These are phyloP conservation scores for Cercospora canescens DNA, from an alignment of 2,329 filamentous ascomycete genomes.

Conservation along the genomic window DNA sequence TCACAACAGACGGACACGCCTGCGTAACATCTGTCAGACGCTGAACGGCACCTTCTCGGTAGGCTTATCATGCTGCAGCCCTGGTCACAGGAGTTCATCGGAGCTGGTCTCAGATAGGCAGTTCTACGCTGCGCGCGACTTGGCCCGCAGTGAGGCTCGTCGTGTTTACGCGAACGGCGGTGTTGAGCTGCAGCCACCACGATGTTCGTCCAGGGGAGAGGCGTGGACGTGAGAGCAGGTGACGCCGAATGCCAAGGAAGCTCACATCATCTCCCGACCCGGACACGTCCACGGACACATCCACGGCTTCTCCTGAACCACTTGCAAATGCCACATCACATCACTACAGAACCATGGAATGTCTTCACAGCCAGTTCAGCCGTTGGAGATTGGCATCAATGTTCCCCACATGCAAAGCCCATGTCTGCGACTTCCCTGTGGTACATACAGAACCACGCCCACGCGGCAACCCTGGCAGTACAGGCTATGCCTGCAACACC, in stretches of 20 bases:
- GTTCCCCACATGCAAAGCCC: not conserved
- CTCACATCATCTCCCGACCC: not conserved
- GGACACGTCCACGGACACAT: too few relatives aligned
- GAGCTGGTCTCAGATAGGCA: slow-evolving; percentile 2
- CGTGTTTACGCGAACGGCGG: not conserved
- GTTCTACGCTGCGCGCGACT: not conserved
- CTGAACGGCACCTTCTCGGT: slow-evolving; percentile 1
- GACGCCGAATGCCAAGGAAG: not conserved
- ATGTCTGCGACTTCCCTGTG: too few relatives aligned
- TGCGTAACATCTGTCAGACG: not conserved
- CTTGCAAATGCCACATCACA: not conserved
- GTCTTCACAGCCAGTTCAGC: not conserved
- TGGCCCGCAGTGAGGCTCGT: not conserved
- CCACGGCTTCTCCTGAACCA: not conserved
- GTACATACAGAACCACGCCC: not conserved
- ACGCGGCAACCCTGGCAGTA: not conserved
- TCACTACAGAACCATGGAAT: not conserved
- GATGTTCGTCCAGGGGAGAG: not conserved
- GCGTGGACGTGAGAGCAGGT: not conserved
- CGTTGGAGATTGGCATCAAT: not conserved
- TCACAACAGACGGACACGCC: not conserved
- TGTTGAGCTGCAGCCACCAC: not conserved
- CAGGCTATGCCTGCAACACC: not conserved
- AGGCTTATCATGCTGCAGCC: not conserved
- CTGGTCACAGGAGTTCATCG: not conserved